Evolutionary conservation across 768 basidiomycete genomes (phyloP), one percentile per base, ranked within the genome.

Genomic region (Termitomyces sp.): DNA sequence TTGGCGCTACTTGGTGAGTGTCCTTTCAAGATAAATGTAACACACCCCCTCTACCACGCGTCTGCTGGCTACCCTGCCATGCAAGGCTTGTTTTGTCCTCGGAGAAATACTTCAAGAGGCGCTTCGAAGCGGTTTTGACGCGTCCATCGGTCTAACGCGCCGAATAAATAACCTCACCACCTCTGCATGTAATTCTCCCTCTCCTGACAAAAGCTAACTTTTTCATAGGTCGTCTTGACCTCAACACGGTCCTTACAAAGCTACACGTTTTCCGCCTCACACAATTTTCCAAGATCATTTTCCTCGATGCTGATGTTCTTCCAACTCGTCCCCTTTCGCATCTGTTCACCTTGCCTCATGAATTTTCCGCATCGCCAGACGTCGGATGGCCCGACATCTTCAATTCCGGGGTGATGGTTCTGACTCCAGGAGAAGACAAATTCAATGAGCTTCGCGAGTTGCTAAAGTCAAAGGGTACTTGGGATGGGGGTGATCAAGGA

Each of bases 341-440:
- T 75, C 86, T 99, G n/a, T 98, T 99, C 75, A 79, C 81, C 38
- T 75, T 91, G 51, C 84, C 90, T 4, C 80, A 89, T 71, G 88
- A 92, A 63, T 95, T 99, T 71, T 89, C 95, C 45, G 97, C 97
- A 9, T 91, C 89, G 8, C 95, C 97, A 12, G 97, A 99, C 74
- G 92, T 95, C 36, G 97, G 97, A 66, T 99, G 97, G 97, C 97
- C 97, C 44, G 97, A 99, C 75, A 96, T 97, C 63, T 99, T 99
- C 80, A 99, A 99, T 74, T 96, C 96, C 24, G 97, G 97, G 42
- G 88, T 98, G 50, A 83, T 99, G 76, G 94, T 98, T 55, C 75
- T 94, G 40, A 81, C 84, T 57, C 95, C 95, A 1, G 86, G 87
- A 11, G 83, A 91, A 66, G 86, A 88, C 64, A 94, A 95, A 70